Base-by-base conservation (phyloP, 2,329 filamentous ascomycete genomes). In the Periglandula ipomoeae region DNA sequence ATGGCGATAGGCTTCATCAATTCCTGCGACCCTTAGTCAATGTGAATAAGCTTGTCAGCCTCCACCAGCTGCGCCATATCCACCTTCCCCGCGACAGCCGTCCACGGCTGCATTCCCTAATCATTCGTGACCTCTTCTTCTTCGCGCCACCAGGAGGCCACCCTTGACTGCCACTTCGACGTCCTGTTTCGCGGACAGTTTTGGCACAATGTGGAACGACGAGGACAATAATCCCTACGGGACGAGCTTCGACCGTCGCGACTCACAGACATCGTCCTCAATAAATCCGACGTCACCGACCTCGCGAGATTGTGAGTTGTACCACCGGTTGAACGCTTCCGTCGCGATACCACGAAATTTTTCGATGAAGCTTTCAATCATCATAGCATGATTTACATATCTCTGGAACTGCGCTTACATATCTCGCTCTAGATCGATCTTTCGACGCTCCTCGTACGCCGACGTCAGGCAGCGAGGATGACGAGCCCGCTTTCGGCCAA, bases 171-270 rank as follows among this genome's bases (percentile, higher is more conserved):
- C 42, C n/a, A n/a, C 22, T 39, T 39, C 15, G 37, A 38, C 19
- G 20, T n/a, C 15, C 30, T 23, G 49, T 35, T 48, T 26, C 26
- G 24, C 20, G 35, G 39, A 27, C 2, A 8, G 7, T 19, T 22
- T 44, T 41, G 50, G 45, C 60, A 59, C 40, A 47, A 97, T 97
- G 91, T 97, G 91, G 91, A 94, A 96, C 77, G 90, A 97, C 74
- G 91, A 97, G 71, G 65, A 97, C 64, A 97, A 97, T 71, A 97
- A 97, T 66, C 91, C 91, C 5, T 96, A 97, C 63, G 90, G 89
- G 55, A 81, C 75, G 60, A 91, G 88, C 67, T 96, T 95, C 72
- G 87, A 93, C 66, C 85, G 87, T 59, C 82, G 87, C 60, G 87
- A 94, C 67, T 87, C 87, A 53, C 81, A 85, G 65, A 76, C 81